Evolutionary conservation across 2,329 filamentous ascomycete genomes (phyloP).

Genomic region (Stemphylium beticola): DNA sequence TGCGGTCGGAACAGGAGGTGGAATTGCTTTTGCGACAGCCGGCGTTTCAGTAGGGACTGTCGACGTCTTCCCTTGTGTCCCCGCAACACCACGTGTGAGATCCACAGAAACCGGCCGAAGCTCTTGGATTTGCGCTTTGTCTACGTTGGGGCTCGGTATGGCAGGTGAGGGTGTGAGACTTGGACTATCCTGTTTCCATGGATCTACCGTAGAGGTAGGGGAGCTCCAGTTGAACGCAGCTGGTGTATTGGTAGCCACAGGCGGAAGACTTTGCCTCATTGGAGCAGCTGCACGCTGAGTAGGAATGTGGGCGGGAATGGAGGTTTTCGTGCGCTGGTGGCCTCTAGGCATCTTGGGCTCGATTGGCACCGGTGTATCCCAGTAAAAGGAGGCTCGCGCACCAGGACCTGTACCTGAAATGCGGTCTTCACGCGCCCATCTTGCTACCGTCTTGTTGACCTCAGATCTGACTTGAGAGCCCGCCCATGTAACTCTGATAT

Average conservation of each 20-base stretch:
- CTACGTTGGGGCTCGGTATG: slow-evolving; percentile 19
- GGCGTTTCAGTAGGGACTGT: slow-evolving; percentile 22
- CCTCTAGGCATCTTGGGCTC: slow-evolving; percentile 19
- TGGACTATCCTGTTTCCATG: slow-evolving; percentile 28
- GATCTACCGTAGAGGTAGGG: slow-evolving; percentile 24
- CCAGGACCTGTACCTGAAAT: slow-evolving; percentile 45
- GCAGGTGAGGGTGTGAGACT: slow-evolving; percentile 23
- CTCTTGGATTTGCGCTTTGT: slow-evolving; percentile 27
- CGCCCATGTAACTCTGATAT: slow-evolving; percentile 48
- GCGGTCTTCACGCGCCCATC: slow-evolving; percentile 49
- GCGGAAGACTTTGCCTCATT: slow-evolving; percentile 27
- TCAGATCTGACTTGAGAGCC: slow-evolving; percentile 42
- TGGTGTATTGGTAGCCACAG: slow-evolving; percentile 26
- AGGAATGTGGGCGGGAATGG: slow-evolving; percentile 23
- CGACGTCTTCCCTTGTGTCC: slow-evolving; percentile 24
- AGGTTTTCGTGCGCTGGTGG: slow-evolving; percentile 35
- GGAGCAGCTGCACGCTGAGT: slow-evolving; percentile 21
- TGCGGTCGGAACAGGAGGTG: slow-evolving; percentile 15
- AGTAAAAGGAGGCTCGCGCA: slow-evolving; percentile 46
- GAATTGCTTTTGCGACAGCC: slow-evolving; percentile 18
- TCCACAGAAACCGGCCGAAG: slow-evolving; percentile 22
- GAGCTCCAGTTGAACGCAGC: slow-evolving; percentile 48
- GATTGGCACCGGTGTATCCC: slow-evolving; percentile 40
- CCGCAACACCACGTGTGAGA: slow-evolving; percentile 4
- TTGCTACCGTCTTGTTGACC: slow-evolving; percentile 42